Percentiles rank a stretch among this genome's conserved stretches.
These are phyloP conservation scores for Ascochyta lentis DNA, from an alignment of 2,329 filamentous ascomycete genomes.

Conservation along the genomic window DNA sequence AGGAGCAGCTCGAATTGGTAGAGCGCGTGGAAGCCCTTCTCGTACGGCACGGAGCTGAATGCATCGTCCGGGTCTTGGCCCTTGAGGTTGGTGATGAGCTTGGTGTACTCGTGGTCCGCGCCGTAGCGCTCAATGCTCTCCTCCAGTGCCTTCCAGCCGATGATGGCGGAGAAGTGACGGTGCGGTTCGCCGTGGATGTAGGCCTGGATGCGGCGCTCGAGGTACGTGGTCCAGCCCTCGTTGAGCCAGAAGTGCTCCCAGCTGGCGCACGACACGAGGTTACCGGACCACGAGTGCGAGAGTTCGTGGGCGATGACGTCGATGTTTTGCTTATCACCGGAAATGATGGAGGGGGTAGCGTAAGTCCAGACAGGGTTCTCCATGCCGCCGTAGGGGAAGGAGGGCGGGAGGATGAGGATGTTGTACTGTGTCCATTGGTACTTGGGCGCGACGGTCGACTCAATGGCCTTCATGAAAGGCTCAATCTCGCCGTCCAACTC, in stretches of 20 bases:
- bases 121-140: conserved; percentile 82
- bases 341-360: conserved; percentile 92
- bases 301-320: conserved; percentile 94
- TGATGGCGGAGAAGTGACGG: conserved; percentile 93
- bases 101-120: conserved; percentile 88
- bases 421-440: conserved; percentile 98
- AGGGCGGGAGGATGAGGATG: conserved; percentile 85
- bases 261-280: conserved; percentile 77
- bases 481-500: conserved; percentile 92
- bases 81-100: conserved; percentile 84
- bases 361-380: conserved; percentile 96
- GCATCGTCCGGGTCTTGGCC: conserved; percentile 95
- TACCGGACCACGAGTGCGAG: conserved; percentile 83
- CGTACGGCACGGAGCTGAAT: conserved; percentile 91
- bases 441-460: conserved; percentile 75
- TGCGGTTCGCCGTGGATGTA: conserved; percentile 81
- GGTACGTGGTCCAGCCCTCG: conserved; percentile 91
- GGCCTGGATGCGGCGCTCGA: conserved; percentile 83
- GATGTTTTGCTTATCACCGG: conserved; percentile 81
- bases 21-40: conserved; percentile 95
- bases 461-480: conserved; percentile 86
- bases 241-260: conserved; percentile 81
- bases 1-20: conserved; percentile 88
- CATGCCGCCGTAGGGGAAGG: conserved; percentile 69
- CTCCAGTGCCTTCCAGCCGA: conserved; percentile 89